Evolutionary conservation across 257 asterid genomes (phyloP).

Genomic region (Jacaranda copaia): DNA sequence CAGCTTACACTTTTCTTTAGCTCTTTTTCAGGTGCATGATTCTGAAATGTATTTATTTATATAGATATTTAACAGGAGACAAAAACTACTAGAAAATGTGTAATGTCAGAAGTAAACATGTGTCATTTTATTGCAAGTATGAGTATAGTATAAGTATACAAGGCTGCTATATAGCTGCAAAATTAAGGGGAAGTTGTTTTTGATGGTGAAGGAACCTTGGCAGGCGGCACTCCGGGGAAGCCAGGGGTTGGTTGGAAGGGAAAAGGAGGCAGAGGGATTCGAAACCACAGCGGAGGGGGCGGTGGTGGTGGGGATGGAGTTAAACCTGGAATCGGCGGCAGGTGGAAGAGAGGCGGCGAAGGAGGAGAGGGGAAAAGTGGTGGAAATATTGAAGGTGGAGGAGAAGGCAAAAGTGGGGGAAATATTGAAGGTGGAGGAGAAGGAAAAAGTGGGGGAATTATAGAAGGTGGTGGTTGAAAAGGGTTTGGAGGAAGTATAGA

Average conservation of each 20-base stretch:
- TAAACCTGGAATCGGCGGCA: conserved; percentile 62
- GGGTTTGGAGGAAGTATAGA: conserved; percentile 58
- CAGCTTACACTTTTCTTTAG: too few relatives aligned
- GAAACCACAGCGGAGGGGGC: conserved; percentile 56
- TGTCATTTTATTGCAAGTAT: conserved; percentile 25
- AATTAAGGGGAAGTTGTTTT: conserved; percentile 51
- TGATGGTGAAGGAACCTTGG: conserved; percentile 42
- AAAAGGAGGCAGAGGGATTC: conserved; percentile 62
- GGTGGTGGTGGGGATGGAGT: conserved; percentile 58
- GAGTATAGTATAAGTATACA: conserved; percentile 22
- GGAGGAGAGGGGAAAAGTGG: conserved; percentile 59
- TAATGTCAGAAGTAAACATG: background rate
- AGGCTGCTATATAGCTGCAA: conserved; percentile 29
- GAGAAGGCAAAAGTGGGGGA: conserved; percentile 61
- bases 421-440: conserved; percentile 60
- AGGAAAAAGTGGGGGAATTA: conserved; percentile 54
- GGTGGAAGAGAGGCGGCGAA: conserved; percentile 44
- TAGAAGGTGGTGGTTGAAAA: conserved; percentile 50
- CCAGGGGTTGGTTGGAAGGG: conserved; percentile 75
- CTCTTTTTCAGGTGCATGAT: too few relatives aligned
- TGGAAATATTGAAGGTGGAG: conserved; percentile 52
- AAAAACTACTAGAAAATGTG: conserved; percentile 5
- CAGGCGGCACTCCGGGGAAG: conserved; percentile 67
- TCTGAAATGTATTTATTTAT: too few relatives aligned
- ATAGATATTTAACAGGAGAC: background rate